phyloP scores from a whole-genome alignment of 2,329 filamentous ascomycete genomes.

The Talaromyces albobiverticillius region DNA sequence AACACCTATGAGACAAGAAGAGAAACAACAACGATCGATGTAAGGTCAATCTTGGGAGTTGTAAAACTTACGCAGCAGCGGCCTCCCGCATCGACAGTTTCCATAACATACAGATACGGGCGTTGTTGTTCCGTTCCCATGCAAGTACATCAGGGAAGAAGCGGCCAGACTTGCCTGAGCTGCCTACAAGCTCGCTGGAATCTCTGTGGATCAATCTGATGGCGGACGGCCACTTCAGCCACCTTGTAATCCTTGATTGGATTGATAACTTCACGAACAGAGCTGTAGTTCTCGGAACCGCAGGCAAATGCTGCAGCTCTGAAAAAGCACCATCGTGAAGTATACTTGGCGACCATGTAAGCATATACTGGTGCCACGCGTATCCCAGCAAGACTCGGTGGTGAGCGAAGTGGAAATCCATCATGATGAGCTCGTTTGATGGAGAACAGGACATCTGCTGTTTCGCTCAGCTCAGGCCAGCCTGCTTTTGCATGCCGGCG shows the following conservation, averaged over 20 bases:
- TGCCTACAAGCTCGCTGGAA: conserved; percentile 31
- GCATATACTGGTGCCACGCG: conserved; percentile 29
- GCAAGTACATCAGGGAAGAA: conserved; percentile 27
- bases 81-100: conserved; percentile 4
- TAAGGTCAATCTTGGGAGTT: neutral
- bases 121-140: neutral
- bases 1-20: neutral
- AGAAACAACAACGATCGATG: neutral
- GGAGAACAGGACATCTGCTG: conserved; percentile 44
- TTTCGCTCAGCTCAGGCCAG: conserved; percentile 40
- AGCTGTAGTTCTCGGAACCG: conserved; percentile 17
- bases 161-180: conserved; percentile 35
- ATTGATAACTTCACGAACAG: conserved; percentile 46
- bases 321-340: conserved; percentile 44
- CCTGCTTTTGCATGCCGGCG: conserved; percentile 27
- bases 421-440: conserved; percentile 41
- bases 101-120: conserved; percentile 1
- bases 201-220: conserved; percentile 32
- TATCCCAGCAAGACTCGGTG: conserved; percentile 23
- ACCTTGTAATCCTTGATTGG: conserved; percentile 37
- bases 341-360: conserved; percentile 47
- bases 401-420: conserved; percentile 29
- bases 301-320: conserved; percentile 34
- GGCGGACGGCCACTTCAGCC: conserved; percentile 37
- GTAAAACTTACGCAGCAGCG: neutral